phyloP scores from a whole-genome alignment of 352 stramenopile genomes.

The Phytophthora colocasiae region DNA sequence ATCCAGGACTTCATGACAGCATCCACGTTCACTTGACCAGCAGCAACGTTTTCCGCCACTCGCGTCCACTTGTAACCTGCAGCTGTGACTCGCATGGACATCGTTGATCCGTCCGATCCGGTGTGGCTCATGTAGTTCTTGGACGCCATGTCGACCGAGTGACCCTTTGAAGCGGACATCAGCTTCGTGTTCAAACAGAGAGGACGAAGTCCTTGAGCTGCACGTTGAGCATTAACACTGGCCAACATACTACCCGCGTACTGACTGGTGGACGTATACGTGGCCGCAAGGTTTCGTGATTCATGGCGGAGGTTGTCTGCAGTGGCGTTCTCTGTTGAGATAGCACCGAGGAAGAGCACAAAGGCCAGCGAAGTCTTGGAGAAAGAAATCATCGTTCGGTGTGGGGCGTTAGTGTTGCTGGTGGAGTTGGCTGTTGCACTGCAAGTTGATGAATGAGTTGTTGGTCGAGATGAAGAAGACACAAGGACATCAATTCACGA shows the following conservation, averaged over 20 bases:
- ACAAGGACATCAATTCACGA: background rate
- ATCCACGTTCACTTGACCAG: conserved; percentile 41
- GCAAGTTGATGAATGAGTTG: conserved; percentile 24
- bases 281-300: conserved; percentile 11
- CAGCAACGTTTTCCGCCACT: conserved; percentile 56
- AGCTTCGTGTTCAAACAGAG: conserved; percentile 51
- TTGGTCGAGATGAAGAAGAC: background rate
- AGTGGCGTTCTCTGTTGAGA: background rate
- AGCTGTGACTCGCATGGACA: conserved; percentile 38
- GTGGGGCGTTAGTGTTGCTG: background rate
- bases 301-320: conserved; percentile 16
- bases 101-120: conserved; percentile 46
- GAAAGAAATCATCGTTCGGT: conserved; percentile 14
- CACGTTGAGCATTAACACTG: conserved; percentile 49
- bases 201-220: conserved; percentile 31
- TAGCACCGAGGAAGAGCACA: conserved; percentile 4
- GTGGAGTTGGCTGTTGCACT: conserved; percentile 4
- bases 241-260: conserved; percentile 23
- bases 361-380: conserved; percentile 17
- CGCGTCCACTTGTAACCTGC: conserved; percentile 49
- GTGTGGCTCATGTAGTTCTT: conserved; percentile 58
- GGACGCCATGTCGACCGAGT: conserved; percentile 42
- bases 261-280: conserved; percentile 11
- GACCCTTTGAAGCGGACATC: conserved; percentile 17
- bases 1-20: conserved; percentile 60